Evolutionary conservation across 2,329 filamentous ascomycete genomes (phyloP).

Genomic region (Xylariaceae sp.): DNA sequence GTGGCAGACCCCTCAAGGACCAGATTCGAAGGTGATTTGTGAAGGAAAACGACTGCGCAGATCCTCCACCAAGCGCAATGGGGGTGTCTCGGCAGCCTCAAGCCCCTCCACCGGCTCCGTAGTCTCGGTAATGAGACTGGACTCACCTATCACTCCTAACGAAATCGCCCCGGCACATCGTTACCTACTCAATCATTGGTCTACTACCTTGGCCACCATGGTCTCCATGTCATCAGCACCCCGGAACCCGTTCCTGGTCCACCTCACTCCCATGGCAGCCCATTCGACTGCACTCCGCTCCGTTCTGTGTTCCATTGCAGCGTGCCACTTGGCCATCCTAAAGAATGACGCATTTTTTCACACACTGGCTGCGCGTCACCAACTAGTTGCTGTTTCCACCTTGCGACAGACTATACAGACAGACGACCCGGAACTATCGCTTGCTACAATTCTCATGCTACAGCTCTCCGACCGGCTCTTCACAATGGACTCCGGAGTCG

Average conservation of each 20-base stretch:
- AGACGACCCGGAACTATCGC: conserved; percentile 31
- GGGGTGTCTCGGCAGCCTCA: neutral
- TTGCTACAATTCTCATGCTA: conserved; percentile 37
- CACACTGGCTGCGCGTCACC: conserved; percentile 28
- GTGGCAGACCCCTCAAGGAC: conserved; percentile 29
- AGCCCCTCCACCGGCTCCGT: neutral
- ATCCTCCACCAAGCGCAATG: neutral
- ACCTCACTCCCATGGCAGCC: conserved; percentile 37
- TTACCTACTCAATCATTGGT: conserved; percentile 38
- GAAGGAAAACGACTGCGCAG: conserved; percentile 10
- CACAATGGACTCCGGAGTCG: conserved; percentile 32
- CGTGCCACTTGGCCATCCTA: conserved; percentile 35
- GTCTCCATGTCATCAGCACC: conserved; percentile 34
- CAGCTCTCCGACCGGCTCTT: conserved; percentile 38
- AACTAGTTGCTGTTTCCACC: conserved; percentile 28
- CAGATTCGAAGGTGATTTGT: conserved; percentile 7
- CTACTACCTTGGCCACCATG: conserved; percentile 28
- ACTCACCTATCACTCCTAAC: conserved; percentile 18
- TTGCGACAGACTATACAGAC: conserved; percentile 27
- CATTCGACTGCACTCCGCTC: conserved; percentile 33
- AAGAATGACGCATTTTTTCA: conserved; percentile 26
- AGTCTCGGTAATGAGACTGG: conserved; percentile 1
- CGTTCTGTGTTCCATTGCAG: conserved; percentile 37
- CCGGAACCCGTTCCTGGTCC: conserved; percentile 35
- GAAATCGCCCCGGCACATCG: conserved; percentile 15